phyloP scores from a whole-genome alignment of 371 early-diverging fungal genomes.

The Coelomomyces lativittatus region DNA sequence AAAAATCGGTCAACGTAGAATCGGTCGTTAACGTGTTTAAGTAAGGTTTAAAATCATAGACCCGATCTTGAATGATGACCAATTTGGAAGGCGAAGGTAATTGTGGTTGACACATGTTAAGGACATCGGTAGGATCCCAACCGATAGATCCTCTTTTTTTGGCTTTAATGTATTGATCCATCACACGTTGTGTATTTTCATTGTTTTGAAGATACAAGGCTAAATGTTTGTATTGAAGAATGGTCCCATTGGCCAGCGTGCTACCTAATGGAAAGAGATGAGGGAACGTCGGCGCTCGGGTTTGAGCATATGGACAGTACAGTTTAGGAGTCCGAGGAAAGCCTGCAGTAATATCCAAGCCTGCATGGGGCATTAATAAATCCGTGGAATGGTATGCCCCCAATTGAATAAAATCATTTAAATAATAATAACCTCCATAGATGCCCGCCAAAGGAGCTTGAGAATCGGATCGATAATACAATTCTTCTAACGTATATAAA shows the following conservation, averaged over 20 bases:
- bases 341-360: constrained; percentile 2
- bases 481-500: not conserved
- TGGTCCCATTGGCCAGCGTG: not conserved
- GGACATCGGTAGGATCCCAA: not conserved
- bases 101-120: not conserved
- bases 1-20: not conserved
- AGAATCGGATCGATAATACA: not conserved
- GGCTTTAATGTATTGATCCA: not conserved
- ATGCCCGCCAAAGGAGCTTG: not conserved
- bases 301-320: constrained; percentile 1
- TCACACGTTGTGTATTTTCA: not conserved
- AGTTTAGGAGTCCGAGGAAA: constrained; percentile 1
- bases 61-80: not conserved
- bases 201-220: not conserved
- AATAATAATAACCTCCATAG: constrained; percentile 1
- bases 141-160: not conserved
- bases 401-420: not conserved
- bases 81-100: not conserved
- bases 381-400: not conserved
- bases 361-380: not conserved
- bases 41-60: constrained; percentile 1
- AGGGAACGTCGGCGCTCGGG: not conserved
- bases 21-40: not conserved
- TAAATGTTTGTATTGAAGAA: not conserved
- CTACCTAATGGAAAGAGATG: not conserved